Evolutionary conservation across 495 filamentous ascomycete genomes (phyloP).

Genomic region (Penicillium atrosanguineum): DNA sequence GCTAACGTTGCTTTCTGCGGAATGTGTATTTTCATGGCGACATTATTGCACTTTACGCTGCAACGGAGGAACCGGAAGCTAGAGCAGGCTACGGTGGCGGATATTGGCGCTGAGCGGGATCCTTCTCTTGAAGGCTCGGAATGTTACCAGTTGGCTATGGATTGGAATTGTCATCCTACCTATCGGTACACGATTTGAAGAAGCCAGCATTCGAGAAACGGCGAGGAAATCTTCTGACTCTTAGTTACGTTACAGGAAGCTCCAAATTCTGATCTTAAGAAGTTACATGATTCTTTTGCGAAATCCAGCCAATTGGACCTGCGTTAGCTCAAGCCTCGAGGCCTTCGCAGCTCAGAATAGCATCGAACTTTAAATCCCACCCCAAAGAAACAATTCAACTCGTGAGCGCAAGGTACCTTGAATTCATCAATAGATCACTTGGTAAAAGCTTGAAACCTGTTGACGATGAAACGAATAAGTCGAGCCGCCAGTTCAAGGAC

Average conservation of each 20-base stretch:
- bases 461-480: too few relatives aligned
- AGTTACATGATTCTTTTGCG: too few relatives aligned
- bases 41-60: constrained; percentile 3
- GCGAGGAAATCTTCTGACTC: not conserved
- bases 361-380: too few relatives aligned
- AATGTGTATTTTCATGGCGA: constrained; percentile 12
- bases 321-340: too few relatives aligned
- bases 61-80: constrained; percentile 6
- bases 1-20: constrained; percentile 14
- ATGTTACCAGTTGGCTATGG: constrained; percentile 3
- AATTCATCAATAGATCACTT: too few relatives aligned
- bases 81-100: constrained; percentile 4
- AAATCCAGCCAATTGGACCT: too few relatives aligned
- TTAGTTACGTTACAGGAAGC: too few relatives aligned
- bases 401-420: too few relatives aligned
- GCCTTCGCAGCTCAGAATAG: too few relatives aligned
- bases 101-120: constrained; percentile 6
- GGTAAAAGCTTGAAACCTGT: too few relatives aligned
- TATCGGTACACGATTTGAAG: constrained; percentile 10
- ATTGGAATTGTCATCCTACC: constrained; percentile 11
- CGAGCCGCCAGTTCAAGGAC: not conserved
- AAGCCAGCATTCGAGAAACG: not conserved
- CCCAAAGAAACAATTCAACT: too few relatives aligned
- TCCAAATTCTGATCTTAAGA: too few relatives aligned
- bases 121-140: constrained; percentile 2